Base-by-base conservation (phyloP, 495 filamentous ascomycete genomes). In the Trypethelium eluteriae region DNA sequence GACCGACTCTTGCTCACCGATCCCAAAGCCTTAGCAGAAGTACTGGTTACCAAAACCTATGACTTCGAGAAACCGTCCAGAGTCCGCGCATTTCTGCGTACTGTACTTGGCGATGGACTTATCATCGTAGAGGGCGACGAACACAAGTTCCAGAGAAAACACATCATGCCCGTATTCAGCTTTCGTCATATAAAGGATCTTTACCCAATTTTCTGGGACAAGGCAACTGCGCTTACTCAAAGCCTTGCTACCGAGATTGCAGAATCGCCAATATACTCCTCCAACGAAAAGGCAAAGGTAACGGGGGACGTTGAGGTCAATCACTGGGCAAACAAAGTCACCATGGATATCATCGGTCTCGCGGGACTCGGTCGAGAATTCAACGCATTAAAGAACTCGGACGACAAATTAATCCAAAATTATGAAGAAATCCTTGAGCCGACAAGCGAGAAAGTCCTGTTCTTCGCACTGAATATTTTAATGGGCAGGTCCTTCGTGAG, bases 51-150 rank as follows among this genome's bases (percentile, higher is more conserved):
- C 62, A 74, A 76, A 34, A 68, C 79, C 7, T 83, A 83, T 65
- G 81, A 83, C 67, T 83, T 81, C 34, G 80, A 84, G 70, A 84
- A 83, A 68, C 80, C 81, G 6, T 73, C 75, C 67, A 75, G 75
- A 12, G 74, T 73, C 34, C 79, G 79, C 38, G 72, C 41, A 1
- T 74, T 74, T 61, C 66, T 78, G 38, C 36, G 63, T 1, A 65
- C 68, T 36, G 72, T 76, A 39, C 64, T 78, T 1, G 76, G 76
- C 14, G 57, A 74, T 38, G 76, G 76, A 2, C 47, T 78, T 34
- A 66, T 78, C 62, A 66, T 73, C 14, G 70, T 68, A 12, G 76
- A 78, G 65, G 75, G 76, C 12, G 72, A 75, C 12, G 74, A 72
- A 46, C 76, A 78, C 67, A 70, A 70, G 66, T 68, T 73, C 57